These are phyloP conservation scores for Euptelea pleiosperma DNA, from an alignment of 164 flowering plant species.

Conservation along the genomic window DNA sequence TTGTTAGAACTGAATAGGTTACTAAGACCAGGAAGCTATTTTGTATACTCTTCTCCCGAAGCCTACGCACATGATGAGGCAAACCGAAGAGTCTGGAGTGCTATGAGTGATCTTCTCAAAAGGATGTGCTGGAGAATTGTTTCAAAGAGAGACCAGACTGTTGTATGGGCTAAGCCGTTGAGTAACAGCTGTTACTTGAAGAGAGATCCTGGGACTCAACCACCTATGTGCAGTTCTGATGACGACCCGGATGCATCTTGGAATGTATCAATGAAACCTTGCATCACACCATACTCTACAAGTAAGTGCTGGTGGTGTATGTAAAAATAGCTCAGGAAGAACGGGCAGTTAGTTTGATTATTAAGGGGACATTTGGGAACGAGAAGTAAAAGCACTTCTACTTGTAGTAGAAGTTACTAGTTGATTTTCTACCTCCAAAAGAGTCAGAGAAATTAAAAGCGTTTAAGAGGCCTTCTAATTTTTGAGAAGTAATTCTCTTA, in stretches of 20 bases:
- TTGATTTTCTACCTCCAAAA: too few relatives aligned
- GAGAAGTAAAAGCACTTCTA: too few relatives aligned
- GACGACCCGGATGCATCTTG: slow-evolving; percentile 78
- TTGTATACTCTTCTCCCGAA: slow-evolving; percentile 86
- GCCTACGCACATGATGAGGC: slow-evolving; percentile 70
- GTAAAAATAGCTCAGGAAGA: too few relatives aligned
- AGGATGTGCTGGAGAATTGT: slow-evolving; percentile 86
- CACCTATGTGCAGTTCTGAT: slow-evolving; percentile 58
- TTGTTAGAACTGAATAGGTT: slow-evolving; percentile 68
- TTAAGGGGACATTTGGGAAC: too few relatives aligned
- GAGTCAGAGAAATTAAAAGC: too few relatives aligned
- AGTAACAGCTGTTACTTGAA: slow-evolving; percentile 66
- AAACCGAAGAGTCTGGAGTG: slow-evolving; percentile 58
- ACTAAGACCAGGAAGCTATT: slow-evolving; percentile 78
- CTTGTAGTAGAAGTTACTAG: too few relatives aligned
- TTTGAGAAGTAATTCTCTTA: too few relatives aligned
- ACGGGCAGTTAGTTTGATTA: too few relatives aligned
- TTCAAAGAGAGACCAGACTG: slow-evolving; percentile 70
- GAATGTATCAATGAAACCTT: slow-evolving; percentile 74
- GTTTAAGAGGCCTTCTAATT: too few relatives aligned
- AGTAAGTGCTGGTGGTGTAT: slow-evolving; percentile 62
- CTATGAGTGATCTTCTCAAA: slow-evolving; percentile 57
- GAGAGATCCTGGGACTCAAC: slow-evolving; percentile 50
- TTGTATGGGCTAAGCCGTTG: slow-evolving; percentile 74
- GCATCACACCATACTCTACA: slow-evolving; percentile 70